Conservation (phyloP, 768 basidiomycete species). For the Infundibulicybe gibba region DNA sequence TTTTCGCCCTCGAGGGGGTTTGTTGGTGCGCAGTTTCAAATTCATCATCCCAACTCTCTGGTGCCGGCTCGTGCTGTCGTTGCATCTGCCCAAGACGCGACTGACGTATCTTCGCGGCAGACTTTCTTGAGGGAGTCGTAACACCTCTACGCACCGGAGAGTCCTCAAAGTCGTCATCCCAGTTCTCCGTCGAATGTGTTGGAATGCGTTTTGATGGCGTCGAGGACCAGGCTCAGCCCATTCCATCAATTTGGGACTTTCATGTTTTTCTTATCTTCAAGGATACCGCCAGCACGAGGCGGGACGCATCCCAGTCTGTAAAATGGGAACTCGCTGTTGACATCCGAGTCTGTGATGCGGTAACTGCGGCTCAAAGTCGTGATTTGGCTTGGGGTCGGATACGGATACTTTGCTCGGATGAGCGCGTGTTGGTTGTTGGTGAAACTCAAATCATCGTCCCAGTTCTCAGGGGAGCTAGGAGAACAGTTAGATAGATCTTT, state of each 20-base stretch:
- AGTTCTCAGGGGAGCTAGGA: slow-evolving; percentile 53
- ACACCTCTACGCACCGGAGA: slow-evolving; percentile 12
- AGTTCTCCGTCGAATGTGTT: slow-evolving; percentile 20
- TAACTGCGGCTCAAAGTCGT: too few species aligned
- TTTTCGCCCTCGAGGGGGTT: slow-evolving; percentile 17
- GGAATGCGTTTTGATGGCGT: background rate
- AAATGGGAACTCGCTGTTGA: too few species aligned
- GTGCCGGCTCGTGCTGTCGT: slow-evolving; percentile 12
- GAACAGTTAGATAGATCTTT: too few species aligned
- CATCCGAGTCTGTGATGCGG: too few species aligned
- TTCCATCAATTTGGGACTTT: slow-evolving; percentile 11
- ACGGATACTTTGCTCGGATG: too few species aligned
- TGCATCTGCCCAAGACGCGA: slow-evolving; percentile 5
- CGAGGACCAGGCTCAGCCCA: slow-evolving; percentile 12
- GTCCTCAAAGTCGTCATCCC: slow-evolving; percentile 32
- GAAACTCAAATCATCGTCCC: slow-evolving; percentile 84
- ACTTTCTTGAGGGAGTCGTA: too few species aligned
- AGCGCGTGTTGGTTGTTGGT: background rate
- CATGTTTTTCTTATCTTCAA: slow-evolving; percentile 17
- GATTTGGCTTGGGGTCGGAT: too few species aligned
- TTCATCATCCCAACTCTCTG: slow-evolving; percentile 66
- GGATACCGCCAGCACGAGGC: background rate
- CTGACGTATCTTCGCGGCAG: slow-evolving; percentile 5
- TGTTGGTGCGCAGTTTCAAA: slow-evolving; percentile 30
- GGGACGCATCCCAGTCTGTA: too few species aligned